Evolutionary conservation across 345 rosid genomes (phyloP).

Genomic region (Eutrema japonicum): DNA sequence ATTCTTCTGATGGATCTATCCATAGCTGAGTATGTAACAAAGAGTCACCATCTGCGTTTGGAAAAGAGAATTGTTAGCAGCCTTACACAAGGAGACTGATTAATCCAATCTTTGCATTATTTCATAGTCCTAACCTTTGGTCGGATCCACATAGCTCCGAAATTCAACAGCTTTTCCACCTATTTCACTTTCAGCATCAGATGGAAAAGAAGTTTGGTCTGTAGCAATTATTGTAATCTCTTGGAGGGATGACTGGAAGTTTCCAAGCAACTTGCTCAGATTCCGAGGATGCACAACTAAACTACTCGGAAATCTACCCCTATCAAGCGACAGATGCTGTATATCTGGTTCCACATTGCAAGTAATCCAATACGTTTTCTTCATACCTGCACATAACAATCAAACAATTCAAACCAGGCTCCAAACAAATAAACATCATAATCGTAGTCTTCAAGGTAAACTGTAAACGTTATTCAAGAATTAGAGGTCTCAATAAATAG

Average conservation of each 20-base stretch:
- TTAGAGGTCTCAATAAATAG: neutral
- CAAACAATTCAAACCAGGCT: constrained; percentile 5
- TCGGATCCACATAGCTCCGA: constrained; percentile 86
- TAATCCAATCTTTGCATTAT: constrained; percentile 17
- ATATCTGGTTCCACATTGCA: constrained; percentile 91
- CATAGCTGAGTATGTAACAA: constrained; percentile 85
- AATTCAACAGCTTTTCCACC: constrained; percentile 97
- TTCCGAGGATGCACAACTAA: constrained; percentile 84
- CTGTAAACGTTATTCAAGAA: constrained; percentile 3
- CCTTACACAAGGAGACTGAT: neutral
- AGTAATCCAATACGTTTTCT: constrained; percentile 80
- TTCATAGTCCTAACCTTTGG: constrained; percentile 57
- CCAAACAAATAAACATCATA: constrained; percentile 9
- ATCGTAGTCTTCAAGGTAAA: neutral
- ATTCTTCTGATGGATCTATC: constrained; percentile 96
- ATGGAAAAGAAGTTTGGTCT: constrained; percentile 60
- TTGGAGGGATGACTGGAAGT: constrained; percentile 96
- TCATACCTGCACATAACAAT: constrained; percentile 59
- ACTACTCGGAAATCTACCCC: constrained; percentile 66
- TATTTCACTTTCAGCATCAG: constrained; percentile 74
- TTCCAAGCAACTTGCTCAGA: constrained; percentile 80
- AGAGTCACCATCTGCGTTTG: constrained; percentile 70
- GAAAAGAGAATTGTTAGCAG: constrained; percentile 36
- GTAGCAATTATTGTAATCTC: constrained; percentile 94
- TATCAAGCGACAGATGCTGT: constrained; percentile 88